A percentile compares a stretch with the other conserved stretches of the same genome.
Evolutionary conservation across 192 early-diverging fungal genomes (phyloP).

Genomic region (Allomyces javanicus): DNA sequence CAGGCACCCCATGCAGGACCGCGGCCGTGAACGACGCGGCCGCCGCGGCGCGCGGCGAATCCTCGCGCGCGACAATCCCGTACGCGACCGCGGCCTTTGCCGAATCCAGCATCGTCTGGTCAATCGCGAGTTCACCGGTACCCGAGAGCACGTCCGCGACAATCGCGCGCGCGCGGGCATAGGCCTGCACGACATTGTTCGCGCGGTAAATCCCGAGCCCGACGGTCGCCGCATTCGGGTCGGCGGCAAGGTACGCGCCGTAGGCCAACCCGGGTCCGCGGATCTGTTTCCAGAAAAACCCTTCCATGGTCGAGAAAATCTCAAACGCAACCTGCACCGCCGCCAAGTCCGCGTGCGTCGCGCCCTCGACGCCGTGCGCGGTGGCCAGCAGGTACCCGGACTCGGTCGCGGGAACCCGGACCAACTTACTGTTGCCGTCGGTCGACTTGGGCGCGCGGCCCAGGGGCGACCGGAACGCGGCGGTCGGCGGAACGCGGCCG

Average conservation of each 20-base stretch:
- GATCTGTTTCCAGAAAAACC: slow-evolving; percentile 38
- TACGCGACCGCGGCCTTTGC: background rate
- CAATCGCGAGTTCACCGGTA: background rate
- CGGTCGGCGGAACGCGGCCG: background rate
- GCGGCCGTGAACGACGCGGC: background rate
- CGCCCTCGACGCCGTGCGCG: background rate
- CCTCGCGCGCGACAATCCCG: background rate
- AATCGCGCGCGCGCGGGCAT: background rate
- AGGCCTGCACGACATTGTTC: background rate
- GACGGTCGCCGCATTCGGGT: slow-evolving; percentile 17
- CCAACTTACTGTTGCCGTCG: background rate
- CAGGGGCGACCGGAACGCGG: background rate
- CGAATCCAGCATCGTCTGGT: background rate
- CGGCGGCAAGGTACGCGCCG: slow-evolving; percentile 18
- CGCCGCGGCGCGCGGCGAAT: background rate
- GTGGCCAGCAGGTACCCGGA: background rate
- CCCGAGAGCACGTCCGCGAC: background rate
- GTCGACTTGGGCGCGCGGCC: background rate
- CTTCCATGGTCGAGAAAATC: slow-evolving; percentile 31
- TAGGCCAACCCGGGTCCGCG: slow-evolving; percentile 39
- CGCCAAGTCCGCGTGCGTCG: slow-evolving; percentile 24
- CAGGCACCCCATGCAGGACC: background rate
- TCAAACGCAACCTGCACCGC: slow-evolving; percentile 32
- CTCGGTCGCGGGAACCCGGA: background rate
- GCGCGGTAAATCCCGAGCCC: background rate